phyloP scores from a whole-genome alignment of 306 rosid species.

The Lathyrus aphaca region DNA sequence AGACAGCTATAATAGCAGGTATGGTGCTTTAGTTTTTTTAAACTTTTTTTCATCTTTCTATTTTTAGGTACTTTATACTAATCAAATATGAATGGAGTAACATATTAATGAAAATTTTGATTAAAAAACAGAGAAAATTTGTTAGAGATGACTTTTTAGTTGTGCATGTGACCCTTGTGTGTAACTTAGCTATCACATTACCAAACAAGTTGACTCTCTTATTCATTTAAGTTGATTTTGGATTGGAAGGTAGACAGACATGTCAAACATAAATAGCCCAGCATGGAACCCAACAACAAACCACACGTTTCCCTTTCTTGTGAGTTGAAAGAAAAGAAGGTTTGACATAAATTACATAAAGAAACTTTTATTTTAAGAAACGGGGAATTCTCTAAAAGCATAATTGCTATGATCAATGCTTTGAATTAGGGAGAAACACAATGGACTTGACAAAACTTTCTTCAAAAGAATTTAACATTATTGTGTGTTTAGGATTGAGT shows the following conservation, averaged over 20 bases:
- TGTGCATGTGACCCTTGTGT: not conserved
- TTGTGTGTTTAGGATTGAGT: no score
- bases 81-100: not conserved
- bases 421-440: no score
- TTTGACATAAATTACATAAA: not conserved
- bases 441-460: no score
- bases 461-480: no score
- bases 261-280: not conserved
- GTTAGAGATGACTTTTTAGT: not conserved
- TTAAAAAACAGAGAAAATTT: not conserved
- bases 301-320: not conserved
- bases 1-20: constrained; percentile 69
- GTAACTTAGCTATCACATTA: not conserved
- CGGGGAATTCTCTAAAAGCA: no score
- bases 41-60: not conserved
- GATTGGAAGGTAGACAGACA: not conserved
- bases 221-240: not conserved
- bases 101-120: not conserved
- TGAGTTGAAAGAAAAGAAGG: not conserved
- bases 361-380: no score
- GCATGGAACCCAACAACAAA: no score
- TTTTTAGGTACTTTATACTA: not conserved
- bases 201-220: constrained; percentile 11
- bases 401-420: no score
- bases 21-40: not conserved